A percentile compares a stretch with the other conserved stretches of the same genome.
phyloP scores from a whole-genome alignment of 2,329 filamentous ascomycete genomes.

The Dactylellina leptospora region DNA sequence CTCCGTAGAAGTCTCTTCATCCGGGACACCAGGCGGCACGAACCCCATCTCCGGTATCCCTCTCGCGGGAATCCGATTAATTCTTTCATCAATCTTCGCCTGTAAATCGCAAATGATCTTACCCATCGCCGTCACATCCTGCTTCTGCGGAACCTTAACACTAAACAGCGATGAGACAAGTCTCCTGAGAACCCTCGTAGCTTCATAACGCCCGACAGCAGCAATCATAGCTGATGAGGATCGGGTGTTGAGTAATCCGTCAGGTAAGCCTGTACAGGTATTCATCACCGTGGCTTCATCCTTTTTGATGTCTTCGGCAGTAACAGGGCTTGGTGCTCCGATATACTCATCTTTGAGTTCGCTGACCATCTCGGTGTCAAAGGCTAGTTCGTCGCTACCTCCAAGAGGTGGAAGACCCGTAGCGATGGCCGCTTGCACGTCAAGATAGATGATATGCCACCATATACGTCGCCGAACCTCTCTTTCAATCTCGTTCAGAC shows the following conservation, averaged over 20 bases:
- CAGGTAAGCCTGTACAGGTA: slow-evolving; percentile 47
- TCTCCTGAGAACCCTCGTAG: slow-evolving; percentile 54
- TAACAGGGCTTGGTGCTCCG: slow-evolving; percentile 38
- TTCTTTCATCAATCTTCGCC: slow-evolving; percentile 55
- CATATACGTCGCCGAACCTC: slow-evolving; percentile 58
- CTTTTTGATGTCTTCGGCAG: slow-evolving; percentile 38
- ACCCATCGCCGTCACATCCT: slow-evolving; percentile 55
- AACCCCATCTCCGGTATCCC: slow-evolving; percentile 57
- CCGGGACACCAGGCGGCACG: slow-evolving; percentile 47
- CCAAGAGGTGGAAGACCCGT: slow-evolving; percentile 57
- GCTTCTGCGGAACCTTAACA: slow-evolving; percentile 53
- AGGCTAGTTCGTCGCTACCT: slow-evolving; percentile 55
- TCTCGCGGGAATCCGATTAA: slow-evolving; percentile 56
- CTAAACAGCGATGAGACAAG: slow-evolving; percentile 56
- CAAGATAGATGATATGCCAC: slow-evolving; percentile 58
- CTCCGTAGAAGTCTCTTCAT: slow-evolving; percentile 43
- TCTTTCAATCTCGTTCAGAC: slow-evolving; percentile 56
- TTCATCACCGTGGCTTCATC: slow-evolving; percentile 43
- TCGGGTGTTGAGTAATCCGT: slow-evolving; percentile 34
- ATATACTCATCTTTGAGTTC: slow-evolving; percentile 57
- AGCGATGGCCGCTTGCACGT: slow-evolving; percentile 57
- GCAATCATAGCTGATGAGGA: slow-evolving; percentile 57
- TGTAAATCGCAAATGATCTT: slow-evolving; percentile 56
- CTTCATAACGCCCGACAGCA: slow-evolving; percentile 56
- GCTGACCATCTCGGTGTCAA: slow-evolving; percentile 57